phyloP scores from a whole-genome alignment of 768 basidiomycete genomes.

The Suillus paluster region DNA sequence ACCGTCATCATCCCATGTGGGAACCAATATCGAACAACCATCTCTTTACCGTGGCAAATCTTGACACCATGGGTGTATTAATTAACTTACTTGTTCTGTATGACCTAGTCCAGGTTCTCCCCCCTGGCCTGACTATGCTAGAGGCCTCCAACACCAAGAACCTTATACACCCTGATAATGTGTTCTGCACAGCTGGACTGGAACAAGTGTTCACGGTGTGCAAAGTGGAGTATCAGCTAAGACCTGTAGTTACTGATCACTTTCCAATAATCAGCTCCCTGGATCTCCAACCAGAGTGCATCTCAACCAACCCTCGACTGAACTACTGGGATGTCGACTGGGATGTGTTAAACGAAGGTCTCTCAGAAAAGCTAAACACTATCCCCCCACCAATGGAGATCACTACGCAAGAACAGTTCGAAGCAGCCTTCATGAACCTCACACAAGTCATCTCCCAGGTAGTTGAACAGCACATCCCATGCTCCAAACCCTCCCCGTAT shows the following conservation, averaged over 20 bases:
- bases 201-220: neutral
- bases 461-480: too few relatives aligned
- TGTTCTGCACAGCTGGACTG: neutral
- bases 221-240: neutral
- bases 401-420: too few relatives aligned
- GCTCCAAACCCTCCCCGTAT: too few relatives aligned
- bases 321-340: neutral
- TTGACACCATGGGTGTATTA: neutral
- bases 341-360: too few relatives aligned
- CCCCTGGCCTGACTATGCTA: neutral
- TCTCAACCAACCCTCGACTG: neutral
- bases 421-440: too few relatives aligned
- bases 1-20: too few relatives aligned
- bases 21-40: too few relatives aligned
- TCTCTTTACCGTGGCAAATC: constrained; percentile 13
- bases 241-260: neutral
- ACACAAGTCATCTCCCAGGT: too few relatives aligned
- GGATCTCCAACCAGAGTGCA: neutral
- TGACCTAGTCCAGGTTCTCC: constrained; percentile 9
- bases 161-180: neutral
- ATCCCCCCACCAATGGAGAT: too few relatives aligned
- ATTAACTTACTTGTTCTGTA: constrained; percentile 11
- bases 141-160: constrained; percentile 9
- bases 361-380: too few relatives aligned
- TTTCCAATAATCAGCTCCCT: fast-evolving